phyloP scores from a whole-genome alignment of 257 asterid genomes.

The Phtheirospermum japonicum region DNA sequence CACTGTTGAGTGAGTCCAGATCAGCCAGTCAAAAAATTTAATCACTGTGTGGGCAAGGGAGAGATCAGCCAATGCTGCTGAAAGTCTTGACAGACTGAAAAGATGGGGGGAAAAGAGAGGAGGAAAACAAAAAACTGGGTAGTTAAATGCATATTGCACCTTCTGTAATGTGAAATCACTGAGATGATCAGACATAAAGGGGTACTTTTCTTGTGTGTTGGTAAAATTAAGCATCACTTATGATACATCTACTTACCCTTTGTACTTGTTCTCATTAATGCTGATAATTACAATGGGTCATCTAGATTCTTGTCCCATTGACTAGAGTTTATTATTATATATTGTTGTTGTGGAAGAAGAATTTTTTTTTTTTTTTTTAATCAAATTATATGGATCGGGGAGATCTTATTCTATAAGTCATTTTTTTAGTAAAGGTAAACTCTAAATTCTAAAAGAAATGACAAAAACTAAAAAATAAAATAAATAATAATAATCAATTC shows the following conservation, averaged over 20 bases:
- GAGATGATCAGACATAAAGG: slow-evolving; percentile 12
- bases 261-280: slow-evolving; percentile 8
- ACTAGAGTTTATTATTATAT: background rate
- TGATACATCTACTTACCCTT: slow-evolving; percentile 6
- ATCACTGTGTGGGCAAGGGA: background rate
- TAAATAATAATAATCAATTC: too few relatives aligned
- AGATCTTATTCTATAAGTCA: too few relatives aligned
- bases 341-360: background rate
- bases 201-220: slow-evolving; percentile 13
- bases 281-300: slow-evolving; percentile 15
- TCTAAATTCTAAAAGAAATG: too few relatives aligned
- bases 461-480: too few relatives aligned
- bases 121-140: too few relatives aligned
- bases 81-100: slow-evolving; percentile 11
- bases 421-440: too few relatives aligned
- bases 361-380: too few relatives aligned
- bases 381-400: too few relatives aligned
- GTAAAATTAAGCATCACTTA: slow-evolving; percentile 12
- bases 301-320: background rate
- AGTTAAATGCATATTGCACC: slow-evolving; percentile 8
- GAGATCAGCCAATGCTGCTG: slow-evolving; percentile 7
- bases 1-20: too few relatives aligned
- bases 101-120: too few relatives aligned
- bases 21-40: background rate
- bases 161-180: slow-evolving; percentile 16